Base-by-base conservation (phyloP, 345 rosid species). In the Eucalyptus leucophloia region DNA sequence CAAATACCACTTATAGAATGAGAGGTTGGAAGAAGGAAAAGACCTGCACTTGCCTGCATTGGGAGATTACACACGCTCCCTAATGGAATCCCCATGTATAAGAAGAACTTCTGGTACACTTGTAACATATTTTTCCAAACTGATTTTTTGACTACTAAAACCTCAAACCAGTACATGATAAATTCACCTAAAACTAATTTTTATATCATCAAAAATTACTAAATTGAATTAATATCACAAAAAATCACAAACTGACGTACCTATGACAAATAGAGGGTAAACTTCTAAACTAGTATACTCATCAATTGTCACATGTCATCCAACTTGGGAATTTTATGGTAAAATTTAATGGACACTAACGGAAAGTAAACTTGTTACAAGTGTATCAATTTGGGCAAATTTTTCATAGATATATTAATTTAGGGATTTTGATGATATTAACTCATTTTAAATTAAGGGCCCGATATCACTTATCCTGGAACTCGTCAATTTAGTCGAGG, bases 381-480 rank as follows among this genome's bases (percentile, higher is more conserved):
- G 13, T 56, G 3, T 24, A 56, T 24, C 62, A 56, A 56, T 56
- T 56, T 24, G 28, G 13, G 1, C 12, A 23, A 56, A 56, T 24
- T 56, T 56, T 9, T 56, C 28, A 56, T 9, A 23, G 13, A 56
- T 56, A 1, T 24, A 23, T 21, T 24, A 56, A 24, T 56, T 23
- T 56, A 53, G 1, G 13, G 28, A 4, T 56, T 56, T 24, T 56
- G 12, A 24, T 56, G 62, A 24, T 56, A 24, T 56, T 56, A 24
- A 24, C 28, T 4, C 62, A 21, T 56, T 56, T 56, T 56, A 21
- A 56, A 56, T 8, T 53, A 56, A 56, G 62, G 12, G 30, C 62
- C 28, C 3, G 0, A 24, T 23, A 56, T 56, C 12, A 56, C 62
- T 24, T 56, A 56, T 24, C 62, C 13, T 0, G 1, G 28, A 24